Conservation (phyloP, 352 stramenopile species). For the Paralagenidium karlingii region DNA sequence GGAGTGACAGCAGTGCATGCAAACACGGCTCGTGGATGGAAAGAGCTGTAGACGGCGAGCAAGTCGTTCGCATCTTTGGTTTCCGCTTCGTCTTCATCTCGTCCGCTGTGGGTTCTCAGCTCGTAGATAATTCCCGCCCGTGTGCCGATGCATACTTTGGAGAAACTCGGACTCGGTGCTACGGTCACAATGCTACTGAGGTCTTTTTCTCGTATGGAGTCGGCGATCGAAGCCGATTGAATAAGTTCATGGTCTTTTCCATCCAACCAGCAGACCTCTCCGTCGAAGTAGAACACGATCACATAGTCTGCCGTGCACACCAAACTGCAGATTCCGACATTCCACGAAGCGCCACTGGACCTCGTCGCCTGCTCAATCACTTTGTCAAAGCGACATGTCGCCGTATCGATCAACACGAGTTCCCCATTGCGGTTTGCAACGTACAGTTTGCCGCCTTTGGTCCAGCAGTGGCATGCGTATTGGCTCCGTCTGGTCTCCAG, state of each 20-base stretch:
- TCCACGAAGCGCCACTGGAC: constrained; percentile 4
- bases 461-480: constrained; percentile 45
- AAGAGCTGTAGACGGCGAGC: constrained; percentile 27
- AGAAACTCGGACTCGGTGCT: constrained; percentile 28
- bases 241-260: constrained; percentile 27
- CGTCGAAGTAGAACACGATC: constrained; percentile 34
- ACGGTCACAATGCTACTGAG: constrained; percentile 9
- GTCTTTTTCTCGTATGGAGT: not conserved
- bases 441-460: constrained; percentile 24
- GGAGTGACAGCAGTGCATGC: constrained; percentile 36
- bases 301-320: constrained; percentile 40
- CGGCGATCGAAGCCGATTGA: constrained; percentile 14
- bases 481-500: constrained; percentile 31
- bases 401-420: constrained; percentile 35
- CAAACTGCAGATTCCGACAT: constrained; percentile 22
- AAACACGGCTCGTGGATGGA: constrained; percentile 31
- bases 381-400: constrained; percentile 14
- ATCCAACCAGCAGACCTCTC: constrained; percentile 29
- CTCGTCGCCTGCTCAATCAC: constrained; percentile 17
- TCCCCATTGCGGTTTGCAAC: constrained; percentile 39
- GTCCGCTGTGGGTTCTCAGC: constrained; percentile 29
- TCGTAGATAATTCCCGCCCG: constrained; percentile 43
- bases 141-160: constrained; percentile 48
- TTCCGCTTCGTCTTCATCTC: constrained; percentile 50
- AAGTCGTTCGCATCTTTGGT: constrained; percentile 11